Evolutionary conservation across 148 eudicot species (phyloP), one percentile per base, ranked within the genome.

Genomic region (Linanthus parryae): DNA sequence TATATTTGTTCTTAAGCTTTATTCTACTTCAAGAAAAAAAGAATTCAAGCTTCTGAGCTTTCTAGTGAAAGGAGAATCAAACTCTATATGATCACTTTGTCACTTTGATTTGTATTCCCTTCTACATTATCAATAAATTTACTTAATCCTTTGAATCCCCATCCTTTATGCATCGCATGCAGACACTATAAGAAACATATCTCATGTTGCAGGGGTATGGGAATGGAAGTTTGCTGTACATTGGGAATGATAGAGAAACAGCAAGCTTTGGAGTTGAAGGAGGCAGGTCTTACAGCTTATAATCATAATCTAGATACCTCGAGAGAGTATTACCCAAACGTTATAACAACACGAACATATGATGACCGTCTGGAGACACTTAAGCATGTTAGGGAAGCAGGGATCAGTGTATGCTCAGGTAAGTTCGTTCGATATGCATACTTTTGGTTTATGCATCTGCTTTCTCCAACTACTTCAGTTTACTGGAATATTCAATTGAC

Each of bases 221-320:
- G 94, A 35, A 84, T 92, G 99, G 99, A 92, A 67, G 99, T 92
- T 47, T 92, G 99, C 70, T 92, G 99, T 73, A 92, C 99, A 26
- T 73, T 94, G 71, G 99, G 99, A 45, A 94, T 94, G 99, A 60
- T 94, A 55, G 99, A 94, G 75, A 88, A 94, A 71, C 95, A 94
- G 72, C 99, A 94, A 67, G 99, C 99, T 33, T 52, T 72, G 62
- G 88, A 80, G 31, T 82, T 94, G 45, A 94, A 94, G 75, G 71
- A 80, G 57, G 99, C 99, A 19, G 96, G 99, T 44, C 95, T 94
- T 41, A 94, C 96, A 15, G 96, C 99, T 47, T 94, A 94, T 49
- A 94, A 94, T 61, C 99, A 94, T 61, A 94, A 94, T 62, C 96
- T 94, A 59, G 99, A 94, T 68, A 94, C 99, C 31, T 94, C 99